Conservation (phyloP, 2,329 filamentous ascomycete species). For the Ophiosphaerella korrae region DNA sequence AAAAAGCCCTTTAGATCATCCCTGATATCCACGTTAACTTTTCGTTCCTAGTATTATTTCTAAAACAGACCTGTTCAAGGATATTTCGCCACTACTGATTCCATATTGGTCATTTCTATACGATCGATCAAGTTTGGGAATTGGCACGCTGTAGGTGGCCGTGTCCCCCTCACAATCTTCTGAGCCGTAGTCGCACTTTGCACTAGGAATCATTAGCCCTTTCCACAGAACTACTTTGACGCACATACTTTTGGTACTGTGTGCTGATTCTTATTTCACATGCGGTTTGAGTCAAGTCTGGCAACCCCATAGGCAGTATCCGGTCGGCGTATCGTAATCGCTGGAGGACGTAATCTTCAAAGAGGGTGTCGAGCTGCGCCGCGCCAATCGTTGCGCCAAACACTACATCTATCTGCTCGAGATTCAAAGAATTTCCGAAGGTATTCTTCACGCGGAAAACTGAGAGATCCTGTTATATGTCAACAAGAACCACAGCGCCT, state of each 20-base stretch:
- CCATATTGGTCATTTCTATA: conserved; percentile 19
- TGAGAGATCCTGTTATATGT: conserved; percentile 11
- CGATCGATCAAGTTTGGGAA: conserved; percentile 32
- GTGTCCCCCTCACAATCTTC: conserved; percentile 34
- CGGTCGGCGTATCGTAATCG: conserved; percentile 30
- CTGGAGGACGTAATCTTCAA: conserved; percentile 27
- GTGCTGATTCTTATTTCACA: conserved; percentile 46
- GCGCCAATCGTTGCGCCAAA: conserved; percentile 47
- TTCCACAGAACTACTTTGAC: too few species aligned
- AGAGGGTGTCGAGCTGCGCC: conserved; percentile 40
- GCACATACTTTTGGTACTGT: conserved; percentile 37
- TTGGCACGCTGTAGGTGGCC: conserved; percentile 32
- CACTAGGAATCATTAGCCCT: conserved; percentile 27
- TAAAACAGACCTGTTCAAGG: conserved; percentile 21
- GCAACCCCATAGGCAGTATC: conserved; percentile 19
- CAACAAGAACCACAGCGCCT: not conserved
- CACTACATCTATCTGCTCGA: conserved; percentile 44
- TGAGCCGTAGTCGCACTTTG: conserved; percentile 39
- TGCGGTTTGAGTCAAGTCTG: conserved; percentile 35
- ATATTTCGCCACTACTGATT: conserved; percentile 26
- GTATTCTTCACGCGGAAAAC: conserved; percentile 40
- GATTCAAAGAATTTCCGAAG: conserved; percentile 25
- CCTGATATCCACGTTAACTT: not conserved
- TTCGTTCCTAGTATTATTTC: not conserved
- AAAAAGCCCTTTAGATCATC: conserved; percentile 27